Evolutionary conservation across 2,329 filamentous ascomycete genomes (phyloP).

Genomic region (Albifimbria verrucaria): DNA sequence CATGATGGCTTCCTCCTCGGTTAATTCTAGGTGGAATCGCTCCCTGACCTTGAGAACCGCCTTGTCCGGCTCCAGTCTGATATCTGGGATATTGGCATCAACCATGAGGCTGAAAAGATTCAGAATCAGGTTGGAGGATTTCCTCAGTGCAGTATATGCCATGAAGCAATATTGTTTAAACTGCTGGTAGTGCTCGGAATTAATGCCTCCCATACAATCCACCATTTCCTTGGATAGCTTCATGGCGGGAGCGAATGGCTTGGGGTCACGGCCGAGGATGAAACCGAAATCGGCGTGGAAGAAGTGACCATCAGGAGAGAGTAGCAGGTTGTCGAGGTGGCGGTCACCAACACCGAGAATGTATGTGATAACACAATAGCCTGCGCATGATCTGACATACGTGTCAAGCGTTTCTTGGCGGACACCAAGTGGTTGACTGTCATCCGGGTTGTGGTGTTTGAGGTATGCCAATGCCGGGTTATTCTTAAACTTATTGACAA

Average conservation of each 20-base stretch:
- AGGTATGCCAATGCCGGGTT: conserved; percentile 78
- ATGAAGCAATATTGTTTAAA: conserved; percentile 98
- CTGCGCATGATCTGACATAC: conserved; percentile 92
- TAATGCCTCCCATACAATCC: conserved; percentile 90
- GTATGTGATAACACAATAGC: conserved; percentile 98
- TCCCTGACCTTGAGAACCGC: conserved; percentile 94
- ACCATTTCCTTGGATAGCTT: conserved; percentile 98
- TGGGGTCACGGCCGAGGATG: conserved; percentile 93
- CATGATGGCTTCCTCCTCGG: conserved; percentile 85
- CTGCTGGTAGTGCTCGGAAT: conserved; percentile 75
- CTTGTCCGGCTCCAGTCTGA: conserved; percentile 87
- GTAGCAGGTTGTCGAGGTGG: conserved; percentile 90
- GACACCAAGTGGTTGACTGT: conserved; percentile 75
- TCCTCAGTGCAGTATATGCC: conserved; percentile 85
- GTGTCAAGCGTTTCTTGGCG: conserved; percentile 92
- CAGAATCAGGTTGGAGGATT: conserved; percentile 84
- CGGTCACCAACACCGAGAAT: conserved; percentile 94
- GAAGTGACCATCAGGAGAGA: conserved; percentile 88
- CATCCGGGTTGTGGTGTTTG: conserved; percentile 84
- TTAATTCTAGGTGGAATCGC: conserved; percentile 86
- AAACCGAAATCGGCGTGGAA: conserved; percentile 99
- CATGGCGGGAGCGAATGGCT: conserved; percentile 95
- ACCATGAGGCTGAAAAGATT: conserved; percentile 97
- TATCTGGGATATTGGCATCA: conserved; percentile 94
- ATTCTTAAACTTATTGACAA: conserved; percentile 75